Evolutionary conservation across 306 rosid genomes (phyloP).

Genomic region (Trichosanthes truncata): DNA sequence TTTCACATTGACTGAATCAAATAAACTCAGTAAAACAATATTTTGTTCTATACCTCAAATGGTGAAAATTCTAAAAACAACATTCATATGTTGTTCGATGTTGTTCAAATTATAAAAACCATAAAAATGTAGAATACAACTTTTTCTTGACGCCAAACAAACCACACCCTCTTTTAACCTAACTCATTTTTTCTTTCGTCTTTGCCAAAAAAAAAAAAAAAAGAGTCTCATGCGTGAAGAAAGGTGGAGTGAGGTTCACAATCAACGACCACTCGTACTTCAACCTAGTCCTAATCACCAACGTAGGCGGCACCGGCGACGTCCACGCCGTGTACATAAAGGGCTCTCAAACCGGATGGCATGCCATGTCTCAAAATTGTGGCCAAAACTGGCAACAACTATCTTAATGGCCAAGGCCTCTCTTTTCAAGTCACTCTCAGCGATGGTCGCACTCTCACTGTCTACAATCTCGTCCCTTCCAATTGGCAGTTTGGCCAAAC

Average conservation of each 20-base stretch:
- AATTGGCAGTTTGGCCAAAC: slow-evolving; percentile 94
- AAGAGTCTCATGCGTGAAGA: slow-evolving; percentile 77
- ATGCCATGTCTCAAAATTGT: slow-evolving; percentile 88
- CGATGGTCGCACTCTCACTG: slow-evolving; percentile 63
- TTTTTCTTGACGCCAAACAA: too few relatives aligned
- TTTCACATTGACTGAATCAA: too few relatives aligned
- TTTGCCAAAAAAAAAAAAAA: slow-evolving; percentile 19
- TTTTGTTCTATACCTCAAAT: too few relatives aligned
- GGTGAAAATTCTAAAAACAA: too few relatives aligned
- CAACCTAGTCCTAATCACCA: slow-evolving; percentile 76
- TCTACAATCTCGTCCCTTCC: slow-evolving; percentile 45
- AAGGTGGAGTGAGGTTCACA: slow-evolving; percentile 87
- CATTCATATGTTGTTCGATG: too few relatives aligned
- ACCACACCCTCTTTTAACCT: too few relatives aligned
- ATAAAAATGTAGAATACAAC: too few relatives aligned
- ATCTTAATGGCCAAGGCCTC: slow-evolving; percentile 78
- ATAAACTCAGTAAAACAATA: too few relatives aligned
- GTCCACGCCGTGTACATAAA: slow-evolving; percentile 79
- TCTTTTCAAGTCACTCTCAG: slow-evolving; percentile 83
- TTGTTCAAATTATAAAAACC: too few relatives aligned
- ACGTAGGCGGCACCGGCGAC: slow-evolving; percentile 92
- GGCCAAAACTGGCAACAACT: slow-evolving; percentile 93
- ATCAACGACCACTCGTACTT: slow-evolving; percentile 92
- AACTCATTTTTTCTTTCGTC: too few relatives aligned
- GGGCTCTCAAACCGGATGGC: slow-evolving; percentile 81